Evolutionary conservation across 352 stramenopile species (phyloP).

Genomic region (Phytophthora citrophthora): DNA sequence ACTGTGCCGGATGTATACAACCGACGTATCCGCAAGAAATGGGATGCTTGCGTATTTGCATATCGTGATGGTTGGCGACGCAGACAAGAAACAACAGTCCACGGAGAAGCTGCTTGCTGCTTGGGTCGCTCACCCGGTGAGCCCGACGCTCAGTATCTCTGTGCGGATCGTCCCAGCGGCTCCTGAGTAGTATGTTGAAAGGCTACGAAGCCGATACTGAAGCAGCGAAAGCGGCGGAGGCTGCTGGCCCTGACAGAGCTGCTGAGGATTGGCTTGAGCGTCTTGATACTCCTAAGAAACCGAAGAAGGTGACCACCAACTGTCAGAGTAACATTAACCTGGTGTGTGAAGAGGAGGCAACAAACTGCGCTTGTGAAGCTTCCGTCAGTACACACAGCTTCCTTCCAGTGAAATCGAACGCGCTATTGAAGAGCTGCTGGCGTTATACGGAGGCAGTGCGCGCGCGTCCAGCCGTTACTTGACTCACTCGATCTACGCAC

Average conservation of each 20-base stretch:
- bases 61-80: constrained; percentile 55
- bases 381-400: constrained; percentile 61
- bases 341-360: constrained; percentile 48
- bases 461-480: no score
- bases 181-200: constrained; percentile 53
- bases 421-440: constrained; percentile 48
- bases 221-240: constrained; percentile 28
- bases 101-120: constrained; percentile 63
- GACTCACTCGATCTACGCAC: no score
- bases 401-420: constrained; percentile 63
- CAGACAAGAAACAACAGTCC: constrained; percentile 68
- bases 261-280: constrained; percentile 32
- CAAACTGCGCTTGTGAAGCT: constrained; percentile 58
- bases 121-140: constrained; percentile 65
- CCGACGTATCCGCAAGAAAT: constrained; percentile 63
- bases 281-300: constrained; percentile 32
- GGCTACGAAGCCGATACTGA: constrained; percentile 33
- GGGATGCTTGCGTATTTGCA: constrained; percentile 78
- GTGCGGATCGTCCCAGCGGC: constrained; percentile 55
- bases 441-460: no score
- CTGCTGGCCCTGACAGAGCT: constrained; percentile 22
- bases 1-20: constrained; percentile 72
- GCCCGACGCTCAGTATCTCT: constrained; percentile 54
- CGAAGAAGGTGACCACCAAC: constrained; percentile 12
- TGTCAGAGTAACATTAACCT: constrained; percentile 61